Evolutionary conservation across 2,329 filamentous ascomycete genomes (phyloP), one percentile per base, ranked within the genome.

Genomic region (Drechslerella stenobrocha): DNA sequence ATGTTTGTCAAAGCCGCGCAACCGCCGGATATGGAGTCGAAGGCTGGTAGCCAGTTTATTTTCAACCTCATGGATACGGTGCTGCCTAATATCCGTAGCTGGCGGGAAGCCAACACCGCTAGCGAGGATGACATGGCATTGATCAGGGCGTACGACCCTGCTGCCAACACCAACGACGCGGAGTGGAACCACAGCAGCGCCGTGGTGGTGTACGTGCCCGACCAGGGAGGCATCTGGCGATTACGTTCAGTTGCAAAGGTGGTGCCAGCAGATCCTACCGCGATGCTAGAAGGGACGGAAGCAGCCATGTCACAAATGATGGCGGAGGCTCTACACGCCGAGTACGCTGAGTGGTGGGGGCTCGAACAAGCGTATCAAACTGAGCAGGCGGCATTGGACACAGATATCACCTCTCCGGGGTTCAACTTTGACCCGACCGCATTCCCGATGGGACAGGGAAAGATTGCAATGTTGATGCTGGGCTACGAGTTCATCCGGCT

Each of bases 401-500:
- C 34, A 2, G 47, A 57, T 20, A 52, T 65, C n/a, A 47, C 35
- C 6, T 57, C 60, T 9, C n/a, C 23, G 11, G 47, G n/a, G 1
- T 65, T 65, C 47, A 65, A 65, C 24, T 58, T 65, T 22, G 13
- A 32, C 3, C 52, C 52, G 2, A 40, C 1, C 5, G 7, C 13
- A 3, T 64, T 51, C 9, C 13, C 30, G 1, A 18, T 55, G 15
- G 40, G 37, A 23, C 0, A 26, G 1, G 32, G 47, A n/a, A 52
- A 23, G 7, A 23, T 58, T 8, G 24, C 52, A 2, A n/a, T 23
- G 1, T 24, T 58, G 15, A 58, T 65, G 52, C 18, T 37, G 7
- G 34, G 34, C 34, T 37, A 13, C 15, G 5, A 6, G 34, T 37
- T 37, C 13, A 37, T 37, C n/a, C 7, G 34, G n/a, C 8, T 4